Evolutionary conservation across 23 red algal species (phyloP).

Genomic region (Gracilaria gracilis): DNA sequence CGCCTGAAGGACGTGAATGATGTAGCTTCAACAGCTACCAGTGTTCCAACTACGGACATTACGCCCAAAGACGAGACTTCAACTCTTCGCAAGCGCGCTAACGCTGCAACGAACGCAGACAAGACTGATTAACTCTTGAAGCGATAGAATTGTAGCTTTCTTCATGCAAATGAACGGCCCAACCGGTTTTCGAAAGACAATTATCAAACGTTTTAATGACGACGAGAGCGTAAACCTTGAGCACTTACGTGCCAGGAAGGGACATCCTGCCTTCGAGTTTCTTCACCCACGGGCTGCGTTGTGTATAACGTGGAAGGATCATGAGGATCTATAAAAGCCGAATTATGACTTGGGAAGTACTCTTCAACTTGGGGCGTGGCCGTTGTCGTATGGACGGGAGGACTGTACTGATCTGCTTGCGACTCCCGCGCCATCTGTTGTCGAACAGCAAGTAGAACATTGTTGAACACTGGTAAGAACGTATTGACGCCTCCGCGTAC

Average conservation of each 20-base stretch:
- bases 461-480: conserved; percentile 81
- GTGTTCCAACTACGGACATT: conserved; percentile 48
- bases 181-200: background rate
- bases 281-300: conserved; percentile 67
- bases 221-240: conserved; percentile 55
- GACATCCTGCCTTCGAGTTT: conserved; percentile 51
- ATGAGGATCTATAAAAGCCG: conserved; percentile 74
- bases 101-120: conserved; percentile 35
- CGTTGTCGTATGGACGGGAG: conserved; percentile 3
- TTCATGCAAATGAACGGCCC: background rate
- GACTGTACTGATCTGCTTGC: conserved; percentile 15
- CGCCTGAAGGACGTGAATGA: conserved; percentile 58
- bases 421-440: conserved; percentile 24
- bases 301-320: conserved; percentile 75
- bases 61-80: conserved; percentile 21
- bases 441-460: conserved; percentile 53
- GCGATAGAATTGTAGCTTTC: background rate
- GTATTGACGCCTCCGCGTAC: conserved; percentile 74
- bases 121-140: conserved; percentile 46
- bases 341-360: conserved; percentile 60
- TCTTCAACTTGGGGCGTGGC: conserved; percentile 23
- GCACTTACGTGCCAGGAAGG: conserved; percentile 65
- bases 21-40: conserved; percentile 18
- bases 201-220: background rate
- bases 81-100: conserved; percentile 52